Evolutionary conservation across 192 early-diverging fungal genomes (phyloP).

Genomic region (Coemansia sp.): DNA sequence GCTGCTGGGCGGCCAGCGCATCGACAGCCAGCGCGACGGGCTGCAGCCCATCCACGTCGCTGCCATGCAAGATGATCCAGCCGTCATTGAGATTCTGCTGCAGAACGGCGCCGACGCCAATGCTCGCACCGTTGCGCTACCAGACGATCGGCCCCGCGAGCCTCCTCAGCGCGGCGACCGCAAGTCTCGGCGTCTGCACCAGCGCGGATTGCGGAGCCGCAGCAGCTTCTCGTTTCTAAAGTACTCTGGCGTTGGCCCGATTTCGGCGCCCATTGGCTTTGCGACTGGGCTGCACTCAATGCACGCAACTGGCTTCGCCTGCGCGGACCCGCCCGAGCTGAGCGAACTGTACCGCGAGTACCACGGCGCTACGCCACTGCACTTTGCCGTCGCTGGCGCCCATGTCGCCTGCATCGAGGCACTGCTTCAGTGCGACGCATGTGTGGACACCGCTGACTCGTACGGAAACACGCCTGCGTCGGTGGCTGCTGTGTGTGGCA

Average conservation of each 20-base stretch:
- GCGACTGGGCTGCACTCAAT: slow-evolving; percentile 35
- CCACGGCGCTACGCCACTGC: slow-evolving; percentile 72
- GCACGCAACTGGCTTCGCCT: slow-evolving; percentile 4
- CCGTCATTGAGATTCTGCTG: slow-evolving; percentile 67
- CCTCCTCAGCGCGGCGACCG: not conserved
- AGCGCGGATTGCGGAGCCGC: slow-evolving; percentile 27
- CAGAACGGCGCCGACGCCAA: slow-evolving; percentile 72
- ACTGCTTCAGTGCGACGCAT: slow-evolving; percentile 64
- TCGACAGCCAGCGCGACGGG: slow-evolving; percentile 69
- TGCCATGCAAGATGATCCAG: slow-evolving; percentile 60
- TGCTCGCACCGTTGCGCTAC: slow-evolving; percentile 47
- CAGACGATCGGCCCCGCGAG: not conserved
- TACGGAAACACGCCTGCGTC: slow-evolving; percentile 48
- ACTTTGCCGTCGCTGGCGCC: slow-evolving; percentile 80
- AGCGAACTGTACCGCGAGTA: slow-evolving; percentile 21
- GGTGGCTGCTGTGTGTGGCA: slow-evolving; percentile 36
- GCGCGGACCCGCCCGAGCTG: not conserved
- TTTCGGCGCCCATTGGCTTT: slow-evolving; percentile 38
- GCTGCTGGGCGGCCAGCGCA: slow-evolving; percentile 60
- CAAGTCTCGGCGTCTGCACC: slow-evolving; percentile 4
- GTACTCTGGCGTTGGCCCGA: slow-evolving; percentile 23
- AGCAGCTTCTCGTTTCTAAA: slow-evolving; percentile 40
- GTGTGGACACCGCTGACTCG: slow-evolving; percentile 58
- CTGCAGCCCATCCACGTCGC: slow-evolving; percentile 71
- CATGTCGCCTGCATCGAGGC: slow-evolving; percentile 61